Evolutionary conservation across 495 filamentous ascomycete species (phyloP).

Genomic region (Tuber calosporum): DNA sequence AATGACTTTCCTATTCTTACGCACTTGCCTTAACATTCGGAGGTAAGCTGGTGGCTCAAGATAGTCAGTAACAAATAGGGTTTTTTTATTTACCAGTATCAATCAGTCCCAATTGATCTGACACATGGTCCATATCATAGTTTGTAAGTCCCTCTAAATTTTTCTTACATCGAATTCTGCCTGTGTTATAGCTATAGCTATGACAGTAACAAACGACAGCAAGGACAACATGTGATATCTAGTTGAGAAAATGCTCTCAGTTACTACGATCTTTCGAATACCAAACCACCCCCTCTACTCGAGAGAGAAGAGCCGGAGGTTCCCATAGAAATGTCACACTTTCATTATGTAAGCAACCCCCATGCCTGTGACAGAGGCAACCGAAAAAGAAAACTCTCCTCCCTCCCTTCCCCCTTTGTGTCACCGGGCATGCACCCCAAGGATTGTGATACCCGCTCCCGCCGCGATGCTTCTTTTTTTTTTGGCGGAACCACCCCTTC

Average conservation of each 20-base stretch:
- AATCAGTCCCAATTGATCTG: neutral
- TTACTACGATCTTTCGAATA: neutral
- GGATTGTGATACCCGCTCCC: conserved; percentile 4
- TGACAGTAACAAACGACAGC: neutral
- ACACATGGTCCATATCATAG: neutral
- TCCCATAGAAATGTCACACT: neutral
- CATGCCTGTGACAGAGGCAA: neutral
- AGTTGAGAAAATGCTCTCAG: neutral
- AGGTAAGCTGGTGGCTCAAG: neutral
- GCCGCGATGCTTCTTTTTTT: conserved; percentile 2
- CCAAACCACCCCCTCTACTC: neutral
- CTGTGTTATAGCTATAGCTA: neutral
- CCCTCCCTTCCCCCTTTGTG: neutral
- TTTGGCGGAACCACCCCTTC: neutral
- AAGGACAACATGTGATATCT: neutral
- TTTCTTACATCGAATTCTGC: neutral
- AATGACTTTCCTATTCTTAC: neutral
- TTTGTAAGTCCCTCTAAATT: neutral
- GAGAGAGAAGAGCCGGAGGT: neutral
- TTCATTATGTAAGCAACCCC: neutral
- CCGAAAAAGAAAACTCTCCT: conserved; percentile 1
- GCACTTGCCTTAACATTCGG: neutral
- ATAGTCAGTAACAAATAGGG: neutral
- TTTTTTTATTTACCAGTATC: neutral
- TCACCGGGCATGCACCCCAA: conserved; percentile 6